Evolutionary conservation across 805 yeast species (phyloP), one percentile per base, ranked within the genome.

Genomic region (Saccharomycopsis guyanensis): DNA sequence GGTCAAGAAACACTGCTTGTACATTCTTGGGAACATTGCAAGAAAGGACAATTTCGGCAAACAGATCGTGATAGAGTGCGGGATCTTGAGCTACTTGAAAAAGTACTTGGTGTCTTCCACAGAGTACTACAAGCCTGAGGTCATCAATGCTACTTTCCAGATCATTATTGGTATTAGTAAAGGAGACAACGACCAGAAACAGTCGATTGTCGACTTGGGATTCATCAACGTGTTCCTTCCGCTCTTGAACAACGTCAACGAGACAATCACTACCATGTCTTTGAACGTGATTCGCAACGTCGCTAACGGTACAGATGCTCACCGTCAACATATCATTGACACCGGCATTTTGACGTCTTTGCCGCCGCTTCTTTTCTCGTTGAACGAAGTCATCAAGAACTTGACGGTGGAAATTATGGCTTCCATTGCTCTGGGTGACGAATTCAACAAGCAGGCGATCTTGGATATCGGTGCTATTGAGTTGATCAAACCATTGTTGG

Each of bases 201-300:
- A 50, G 37, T 37, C 45, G 4, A 47, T 50, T 23, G 39, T 50
- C 13, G 51, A 50, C 19, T 19, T 50, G 3, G 53, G 53, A 6
- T 50, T 50, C 19, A 42, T 47, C 10, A 50, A 50, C 38, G 52
- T 50, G 4, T 50, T 50, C 32, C 36, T 50, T 18, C 53, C 53
- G 19, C 37, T 50, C 13, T 42, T 50, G 22, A 50, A 47, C 25
- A 50, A 47, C 18, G 53, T 50, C 16, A 50, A 50, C 34, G 53
- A 50, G 32, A 50, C 53, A 13, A 50, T 50, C 34, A 50, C 53
- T 15, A 50, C 53, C 2, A 34, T 50, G 43, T 47, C 51, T n/a
- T 42, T 50, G 24, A 37, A 41, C n/a, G 52, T 44, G 13, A 50
- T 50, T 15, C 39, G 40, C 32, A 44, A 43, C 29, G 40, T 50